Evolutionary conservation across 1,284 basidiomycete genomes (phyloP), one percentile per base, ranked within the genome.

Genomic region (Leccinum angustisporum): DNA sequence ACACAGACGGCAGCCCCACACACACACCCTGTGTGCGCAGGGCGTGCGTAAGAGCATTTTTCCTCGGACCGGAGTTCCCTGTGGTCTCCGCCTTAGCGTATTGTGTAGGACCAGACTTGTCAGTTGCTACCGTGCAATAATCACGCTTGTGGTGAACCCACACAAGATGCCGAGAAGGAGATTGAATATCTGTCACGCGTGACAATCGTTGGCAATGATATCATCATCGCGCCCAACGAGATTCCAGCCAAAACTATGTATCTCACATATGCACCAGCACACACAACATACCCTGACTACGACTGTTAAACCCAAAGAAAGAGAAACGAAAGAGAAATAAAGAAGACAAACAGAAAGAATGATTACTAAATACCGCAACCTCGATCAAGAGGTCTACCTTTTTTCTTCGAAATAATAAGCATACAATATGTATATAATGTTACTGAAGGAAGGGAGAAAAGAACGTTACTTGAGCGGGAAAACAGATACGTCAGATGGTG

Each of bases 401-500:
- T 25, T 50, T 14, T 50, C 48, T 50, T 14, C n/a, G 33, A 1
- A 54, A 52, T 52, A 27, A 27, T 27, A 30, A 52, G 25, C 25
- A 27, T 27, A 30, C 25, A 52, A 51, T 52, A 52, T 27, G 10
- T 9, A 11, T 64, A 68, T 27, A 7, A 31, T 56, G 54, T 21
- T 34, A 54, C 54, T 16, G 53, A 34, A 21, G 25, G 13, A 34
- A n/a, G 14, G 48, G 48, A 50, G 21, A 13, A 0, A 50, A 0
- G 16, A 14, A 14, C 21, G 7, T 25, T 21, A 50, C 48, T 50
- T 9, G 48, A 25, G 48, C 6, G 46, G 9, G 46, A 50, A 50
- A 25, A 25, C 63, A 61, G 43, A 65, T 65, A 65, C 61, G 52
- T 53, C 58, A 56, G 58, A 58, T 54, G 40, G 27, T 48, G 21